Conservation (phyloP, 2,329 filamentous ascomycete genomes). For the Periconia digitata region DNA sequence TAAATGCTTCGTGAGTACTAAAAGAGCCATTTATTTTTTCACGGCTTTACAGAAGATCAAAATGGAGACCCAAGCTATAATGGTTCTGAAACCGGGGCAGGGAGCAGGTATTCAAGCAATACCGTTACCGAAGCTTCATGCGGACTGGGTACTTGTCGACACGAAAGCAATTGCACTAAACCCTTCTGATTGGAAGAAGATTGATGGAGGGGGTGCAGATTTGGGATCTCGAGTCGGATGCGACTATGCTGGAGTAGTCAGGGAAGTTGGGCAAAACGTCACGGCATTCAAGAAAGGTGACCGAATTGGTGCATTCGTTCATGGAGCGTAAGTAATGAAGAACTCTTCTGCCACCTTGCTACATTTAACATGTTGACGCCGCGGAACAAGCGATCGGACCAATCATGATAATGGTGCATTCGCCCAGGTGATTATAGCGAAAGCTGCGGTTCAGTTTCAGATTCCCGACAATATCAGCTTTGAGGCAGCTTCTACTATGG, state of each 20-base stretch:
- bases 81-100: too few species aligned
- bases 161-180: constrained; percentile 57
- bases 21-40: too few species aligned
- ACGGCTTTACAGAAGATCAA: too few species aligned
- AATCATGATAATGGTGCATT: constrained; percentile 55
- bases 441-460: constrained; percentile 52
- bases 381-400: constrained; percentile 12
- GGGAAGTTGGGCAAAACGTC: constrained; percentile 54
- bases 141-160: constrained; percentile 55
- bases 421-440: constrained; percentile 56
- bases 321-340: constrained; percentile 48
- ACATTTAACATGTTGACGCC: constrained; percentile 12
- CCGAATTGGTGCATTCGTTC: constrained; percentile 54
- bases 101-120: too few species aligned
- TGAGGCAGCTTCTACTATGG: constrained; percentile 57
- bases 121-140: constrained; percentile 28
- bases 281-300: constrained; percentile 55
- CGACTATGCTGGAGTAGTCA: constrained; percentile 58
- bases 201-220: constrained; percentile 15
- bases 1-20: too few species aligned
- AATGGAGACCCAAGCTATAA: too few species aligned
- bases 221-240: constrained; percentile 54
- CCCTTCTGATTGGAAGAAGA: constrained; percentile 58
- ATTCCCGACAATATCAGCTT: constrained; percentile 53
- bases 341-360: background rate